Conservation (phyloP, 2,329 filamentous ascomycete species). For the Ophiostoma triangulosporum region DNA sequence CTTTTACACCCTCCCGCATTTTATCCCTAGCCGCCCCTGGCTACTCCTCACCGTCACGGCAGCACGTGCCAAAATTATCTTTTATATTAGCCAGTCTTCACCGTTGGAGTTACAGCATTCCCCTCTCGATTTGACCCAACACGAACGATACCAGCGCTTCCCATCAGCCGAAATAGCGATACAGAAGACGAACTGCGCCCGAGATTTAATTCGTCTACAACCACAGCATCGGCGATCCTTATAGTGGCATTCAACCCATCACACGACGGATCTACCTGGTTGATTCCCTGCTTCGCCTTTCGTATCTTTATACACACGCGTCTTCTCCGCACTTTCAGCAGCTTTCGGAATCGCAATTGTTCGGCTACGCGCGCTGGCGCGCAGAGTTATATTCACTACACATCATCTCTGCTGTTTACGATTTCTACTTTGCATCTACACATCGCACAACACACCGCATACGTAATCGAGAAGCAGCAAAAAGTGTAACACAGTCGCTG, state of each 20-base stretch:
- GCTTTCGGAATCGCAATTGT: background rate
- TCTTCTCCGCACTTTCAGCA: background rate
- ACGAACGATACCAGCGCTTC: background rate
- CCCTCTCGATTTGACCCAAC: background rate
- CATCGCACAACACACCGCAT: too few relatives aligned
- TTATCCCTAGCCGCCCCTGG: background rate
- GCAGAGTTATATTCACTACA: background rate
- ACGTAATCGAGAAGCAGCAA: too few relatives aligned
- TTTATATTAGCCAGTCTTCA: background rate
- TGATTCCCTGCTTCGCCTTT: background rate
- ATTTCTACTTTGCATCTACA: background rate
- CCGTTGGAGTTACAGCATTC: background rate
- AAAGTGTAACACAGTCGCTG: too few relatives aligned
- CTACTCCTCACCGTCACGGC: background rate
- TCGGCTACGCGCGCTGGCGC: background rate
- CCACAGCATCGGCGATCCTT: background rate
- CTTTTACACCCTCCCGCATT: background rate
- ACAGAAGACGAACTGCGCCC: background rate
- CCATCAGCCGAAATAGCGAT: background rate
- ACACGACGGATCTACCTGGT: background rate
- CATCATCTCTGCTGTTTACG: background rate
- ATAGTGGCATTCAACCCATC: background rate
- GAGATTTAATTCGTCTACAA: background rate
- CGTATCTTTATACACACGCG: background rate
- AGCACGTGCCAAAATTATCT: background rate